These are phyloP conservation scores for Dryas drummondii DNA, from an alignment of 306 rosid species.

Conservation along the genomic window DNA sequence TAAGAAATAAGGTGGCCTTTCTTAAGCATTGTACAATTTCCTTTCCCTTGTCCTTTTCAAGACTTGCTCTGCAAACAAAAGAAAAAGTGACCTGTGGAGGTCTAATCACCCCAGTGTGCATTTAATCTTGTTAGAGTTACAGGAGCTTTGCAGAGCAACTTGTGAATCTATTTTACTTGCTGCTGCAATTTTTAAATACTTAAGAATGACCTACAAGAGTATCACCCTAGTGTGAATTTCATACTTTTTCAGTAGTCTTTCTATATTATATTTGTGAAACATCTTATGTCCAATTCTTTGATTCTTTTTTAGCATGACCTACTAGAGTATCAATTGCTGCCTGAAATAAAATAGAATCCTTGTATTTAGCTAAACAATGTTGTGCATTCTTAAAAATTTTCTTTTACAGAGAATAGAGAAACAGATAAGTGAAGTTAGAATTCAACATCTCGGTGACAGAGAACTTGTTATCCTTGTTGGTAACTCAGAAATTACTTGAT, in stretches of 20 bases:
- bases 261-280: neutral
- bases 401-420: neutral
- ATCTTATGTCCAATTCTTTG: neutral
- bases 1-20: neutral
- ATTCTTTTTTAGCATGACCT: neutral
- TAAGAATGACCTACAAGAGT: neutral
- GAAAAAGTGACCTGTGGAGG: neutral
- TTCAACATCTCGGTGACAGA: neutral
- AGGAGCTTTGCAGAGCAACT: neutral
- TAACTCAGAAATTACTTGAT: constrained; percentile 27
- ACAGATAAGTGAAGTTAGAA: neutral
- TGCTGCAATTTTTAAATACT: neutral
- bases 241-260: neutral
- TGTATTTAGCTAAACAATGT: neutral
- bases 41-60: neutral
- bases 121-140: too few relatives aligned
- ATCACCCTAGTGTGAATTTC: neutral
- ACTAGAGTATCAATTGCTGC: neutral
- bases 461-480: neutral
- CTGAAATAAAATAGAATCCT: neutral
- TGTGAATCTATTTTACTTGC: neutral
- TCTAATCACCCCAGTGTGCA: neutral
- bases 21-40: neutral
- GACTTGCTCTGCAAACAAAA: neutral
- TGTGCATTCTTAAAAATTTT: neutral